Base-by-base conservation (phyloP, 176 grass and related monocot genomes). In the Lolium perenne region DNA sequence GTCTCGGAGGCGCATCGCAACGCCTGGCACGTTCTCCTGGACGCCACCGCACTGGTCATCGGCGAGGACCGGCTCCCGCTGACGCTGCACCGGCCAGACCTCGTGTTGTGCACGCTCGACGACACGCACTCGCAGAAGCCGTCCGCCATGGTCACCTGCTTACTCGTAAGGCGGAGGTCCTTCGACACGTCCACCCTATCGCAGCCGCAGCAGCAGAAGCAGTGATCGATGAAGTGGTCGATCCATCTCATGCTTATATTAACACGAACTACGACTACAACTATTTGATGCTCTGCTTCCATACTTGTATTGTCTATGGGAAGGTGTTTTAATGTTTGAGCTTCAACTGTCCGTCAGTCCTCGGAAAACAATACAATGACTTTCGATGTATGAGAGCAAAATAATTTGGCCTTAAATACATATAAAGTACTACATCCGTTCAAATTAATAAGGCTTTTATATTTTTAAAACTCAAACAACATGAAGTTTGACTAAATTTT, bases 1-100 rank as follows among this genome's bases (percentile, higher is more conserved):
- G 90, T 94, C 14, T 94, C 90, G 0, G 93, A 94, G 93, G 93
- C 93, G 32, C 93, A 94, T 60, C 90, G 93, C 66, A 92, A 94
- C 70, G 83, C 82, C 12, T 92, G 93, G 93, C 90, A 92, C 82
- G 93, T 94, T 51, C 87, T 94, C 7, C 82, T 94, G 6, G 93
- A 94, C 78, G 93, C 93, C 56, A 88, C 93, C 20, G 74, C 66
- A 11, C 79, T 92, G 23, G 60, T 55, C 35, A 87, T 83, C 35
- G 87, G 90, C 40, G 76, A 91, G 78, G 85, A 94, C 72, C 78
- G 87, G 5, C 78, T 94, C 20, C 86, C 60, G 78, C 84, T 94
- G 18, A 82, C 93, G 18, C 87, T 94, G 64, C 90, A 94, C 84
- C 81, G 93, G 23, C 93, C 93, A 58, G 93, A 94, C 79, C 87